Conservation (phyloP, 2,329 filamentous ascomycete species). For the Pseudocercospora crystallina region DNA sequence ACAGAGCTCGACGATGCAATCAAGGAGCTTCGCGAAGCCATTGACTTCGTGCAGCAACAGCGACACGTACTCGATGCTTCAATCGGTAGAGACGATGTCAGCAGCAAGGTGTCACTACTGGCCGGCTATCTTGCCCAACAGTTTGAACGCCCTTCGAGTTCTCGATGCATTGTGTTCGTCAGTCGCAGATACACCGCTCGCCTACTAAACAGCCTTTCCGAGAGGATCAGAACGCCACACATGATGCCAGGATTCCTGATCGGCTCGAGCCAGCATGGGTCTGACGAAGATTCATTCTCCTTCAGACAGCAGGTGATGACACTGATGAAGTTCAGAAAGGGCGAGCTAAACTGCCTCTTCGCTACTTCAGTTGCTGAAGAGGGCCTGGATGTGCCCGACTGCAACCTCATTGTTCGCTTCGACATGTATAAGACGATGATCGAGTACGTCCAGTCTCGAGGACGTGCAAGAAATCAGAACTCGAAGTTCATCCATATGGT, state of each 20-base stretch:
- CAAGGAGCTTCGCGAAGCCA: conserved; percentile 58
- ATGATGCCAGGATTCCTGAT: conserved; percentile 65
- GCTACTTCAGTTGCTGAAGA: conserved; percentile 66
- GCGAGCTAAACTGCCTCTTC: conserved; percentile 61
- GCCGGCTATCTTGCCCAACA: conserved; percentile 59
- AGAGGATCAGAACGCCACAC: conserved; percentile 55
- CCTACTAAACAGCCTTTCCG: conserved; percentile 68
- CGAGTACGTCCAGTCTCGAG: conserved; percentile 90
- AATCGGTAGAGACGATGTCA: conserved; percentile 49
- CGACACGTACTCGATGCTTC: conserved; percentile 8
- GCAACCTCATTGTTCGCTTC: conserved; percentile 71
- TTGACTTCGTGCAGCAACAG: conserved; percentile 38
- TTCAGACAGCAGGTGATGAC: conserved; percentile 73
- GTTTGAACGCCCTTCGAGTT: conserved; percentile 59
- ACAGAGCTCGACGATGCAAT: conserved; percentile 55
- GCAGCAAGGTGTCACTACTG: conserved; percentile 70
- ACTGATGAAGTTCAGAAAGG: conserved; percentile 63
- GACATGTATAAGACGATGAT: conserved; percentile 89
- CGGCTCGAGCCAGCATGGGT: conserved; percentile 48
- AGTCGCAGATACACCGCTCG: conserved; percentile 74
- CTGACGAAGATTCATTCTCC: conserved; percentile 60
- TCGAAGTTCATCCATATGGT: conserved; percentile 86
- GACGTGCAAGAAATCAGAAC: conserved; percentile 73
- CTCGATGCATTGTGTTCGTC: conserved; percentile 85
- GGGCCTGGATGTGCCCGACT: conserved; percentile 65